Conservation (phyloP, 768 basidiomycete genomes). For the Rhizopogon vinicolor region DNA sequence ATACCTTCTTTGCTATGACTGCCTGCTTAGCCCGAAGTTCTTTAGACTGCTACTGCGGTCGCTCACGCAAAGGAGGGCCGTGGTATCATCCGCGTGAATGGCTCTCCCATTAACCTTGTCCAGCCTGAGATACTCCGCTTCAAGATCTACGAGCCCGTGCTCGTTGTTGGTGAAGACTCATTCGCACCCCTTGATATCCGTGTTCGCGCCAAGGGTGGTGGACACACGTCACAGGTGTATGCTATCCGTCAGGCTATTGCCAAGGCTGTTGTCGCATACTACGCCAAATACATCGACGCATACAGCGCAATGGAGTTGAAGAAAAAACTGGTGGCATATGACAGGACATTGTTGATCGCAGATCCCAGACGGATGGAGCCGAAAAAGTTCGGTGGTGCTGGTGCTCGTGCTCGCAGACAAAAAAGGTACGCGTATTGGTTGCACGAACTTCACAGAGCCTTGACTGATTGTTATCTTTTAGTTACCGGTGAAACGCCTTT, state of each 20-base stretch:
- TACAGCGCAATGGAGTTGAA: constrained; percentile 96
- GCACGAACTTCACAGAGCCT: background rate
- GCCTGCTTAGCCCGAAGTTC: constrained; percentile 4
- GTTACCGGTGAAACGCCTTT: constrained; percentile 56
- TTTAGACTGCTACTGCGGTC: constrained; percentile 94
- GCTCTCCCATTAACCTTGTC: constrained; percentile 92
- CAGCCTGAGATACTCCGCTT: constrained; percentile 94
- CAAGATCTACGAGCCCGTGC: constrained; percentile 97
- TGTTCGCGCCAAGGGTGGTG: constrained; percentile 97
- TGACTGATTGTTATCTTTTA: constrained; percentile 22
- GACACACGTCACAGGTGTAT: constrained; percentile 98
- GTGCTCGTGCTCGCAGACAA: constrained; percentile 97
- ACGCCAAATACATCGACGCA: constrained; percentile 98
- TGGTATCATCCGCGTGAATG: constrained; percentile 95
- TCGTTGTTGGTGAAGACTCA: constrained; percentile 87
- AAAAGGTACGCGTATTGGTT: constrained; percentile 59
- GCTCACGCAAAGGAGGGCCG: constrained; percentile 96
- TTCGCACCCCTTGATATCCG: constrained; percentile 91
- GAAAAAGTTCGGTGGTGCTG: constrained; percentile 98
- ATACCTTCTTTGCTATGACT: constrained; percentile 2
- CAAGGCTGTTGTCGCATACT: constrained; percentile 96
- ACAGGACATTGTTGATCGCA: constrained; percentile 85
- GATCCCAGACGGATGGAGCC: constrained; percentile 98
- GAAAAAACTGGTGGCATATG: constrained; percentile 96
- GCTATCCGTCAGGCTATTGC: constrained; percentile 98